Percentiles rank a stretch among this genome's conserved stretches.
These are phyloP conservation scores for Melampsora larici-populina DNA, from an alignment of 1,284 basidiomycete species.

Conservation along the genomic window DNA sequence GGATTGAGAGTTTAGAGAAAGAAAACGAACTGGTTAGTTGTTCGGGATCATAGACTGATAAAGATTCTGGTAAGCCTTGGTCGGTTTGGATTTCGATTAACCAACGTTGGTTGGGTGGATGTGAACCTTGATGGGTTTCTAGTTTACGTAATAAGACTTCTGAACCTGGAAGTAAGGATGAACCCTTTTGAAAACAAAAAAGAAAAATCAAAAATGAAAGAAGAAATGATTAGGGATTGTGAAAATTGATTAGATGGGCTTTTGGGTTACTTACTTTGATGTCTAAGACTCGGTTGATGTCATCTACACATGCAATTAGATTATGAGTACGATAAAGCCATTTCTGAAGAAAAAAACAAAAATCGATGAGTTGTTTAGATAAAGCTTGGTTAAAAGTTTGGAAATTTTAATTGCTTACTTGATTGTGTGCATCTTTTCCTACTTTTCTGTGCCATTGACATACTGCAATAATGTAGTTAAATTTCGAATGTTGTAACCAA, in stretches of 20 bases:
- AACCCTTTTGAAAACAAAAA: not conserved
- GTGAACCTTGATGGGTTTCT: conserved; percentile 18
- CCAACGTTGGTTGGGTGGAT: conserved; percentile 31
- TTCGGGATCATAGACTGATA: conserved; percentile 15
- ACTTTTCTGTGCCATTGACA: conserved; percentile 42
- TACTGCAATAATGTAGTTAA: conserved; percentile 6
- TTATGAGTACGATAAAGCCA: conserved; percentile 39
- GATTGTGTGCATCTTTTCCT: conserved; percentile 34
- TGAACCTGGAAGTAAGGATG: conserved; percentile 12
- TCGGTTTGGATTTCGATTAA: conserved; percentile 12
- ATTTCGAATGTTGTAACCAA: not conserved
- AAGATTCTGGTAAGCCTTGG: conserved; percentile 13
- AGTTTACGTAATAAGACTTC: conserved; percentile 34
- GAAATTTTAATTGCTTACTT: not conserved
- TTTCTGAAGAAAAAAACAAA: conserved; percentile 7
- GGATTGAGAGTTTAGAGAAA: too few species aligned
- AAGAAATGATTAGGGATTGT: not conserved
- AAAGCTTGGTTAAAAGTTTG: not conserved
- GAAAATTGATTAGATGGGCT: too few species aligned
- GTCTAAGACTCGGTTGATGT: too few species aligned
- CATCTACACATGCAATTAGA: conserved; percentile 23
- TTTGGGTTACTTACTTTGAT: conserved; percentile 23
- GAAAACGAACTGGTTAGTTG: conserved; percentile 7
- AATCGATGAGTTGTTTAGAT: not conserved
- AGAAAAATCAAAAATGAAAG: not conserved